Evolutionary conservation across 345 rosid species (phyloP), one percentile per base, ranked within the genome.

Genomic region (Acer negundo): DNA sequence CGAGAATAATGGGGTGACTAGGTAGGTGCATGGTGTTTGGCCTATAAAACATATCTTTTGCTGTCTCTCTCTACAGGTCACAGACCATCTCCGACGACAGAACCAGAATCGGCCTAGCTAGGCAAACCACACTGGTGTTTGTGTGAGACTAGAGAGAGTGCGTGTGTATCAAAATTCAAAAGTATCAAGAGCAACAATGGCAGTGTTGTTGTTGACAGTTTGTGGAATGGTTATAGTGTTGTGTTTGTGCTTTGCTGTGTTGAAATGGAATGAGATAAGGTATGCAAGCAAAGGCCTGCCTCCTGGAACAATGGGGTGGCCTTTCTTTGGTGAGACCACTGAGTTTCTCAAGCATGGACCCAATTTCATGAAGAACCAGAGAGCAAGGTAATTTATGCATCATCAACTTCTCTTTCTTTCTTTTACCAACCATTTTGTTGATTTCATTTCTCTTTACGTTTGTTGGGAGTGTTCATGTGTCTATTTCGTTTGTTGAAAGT

Each of bases 271-370:
- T 82, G 91, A 89, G 81, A 70, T 92, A 77, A 85, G 84, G 35
- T 92, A 86, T 81, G 80, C 38, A 35, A 35, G 38, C 38, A 35
- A 35, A 35, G 38, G 6, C 38, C 38, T 94, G 85, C 98, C 98
- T 46, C 93, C 91, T 1, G 98, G 98, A 24, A 88, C 91, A n/a
- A 91, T 92, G 98, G 98, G 98, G 1, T 94, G 96, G 97, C 98
- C 97, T 12, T 58, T 92, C 77, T 86, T 91, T 72, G 98, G 97
- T 3, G 92, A 94, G 85, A 94, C 97, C 17, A 86, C 91, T 2
- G 91, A 92, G 79, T 92, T 94, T 42, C 89, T 92, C 56, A 89
- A 83, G 69, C 92, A 86, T 62, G 98, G 98, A 0, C 98, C 98
- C 3, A 79, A 80, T 83, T 94, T 92, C 86, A 92, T 94, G 90